These are phyloP conservation scores for Limonomyces culmigenus DNA, from an alignment of 1,284 basidiomycete genomes.

Conservation along the genomic window DNA sequence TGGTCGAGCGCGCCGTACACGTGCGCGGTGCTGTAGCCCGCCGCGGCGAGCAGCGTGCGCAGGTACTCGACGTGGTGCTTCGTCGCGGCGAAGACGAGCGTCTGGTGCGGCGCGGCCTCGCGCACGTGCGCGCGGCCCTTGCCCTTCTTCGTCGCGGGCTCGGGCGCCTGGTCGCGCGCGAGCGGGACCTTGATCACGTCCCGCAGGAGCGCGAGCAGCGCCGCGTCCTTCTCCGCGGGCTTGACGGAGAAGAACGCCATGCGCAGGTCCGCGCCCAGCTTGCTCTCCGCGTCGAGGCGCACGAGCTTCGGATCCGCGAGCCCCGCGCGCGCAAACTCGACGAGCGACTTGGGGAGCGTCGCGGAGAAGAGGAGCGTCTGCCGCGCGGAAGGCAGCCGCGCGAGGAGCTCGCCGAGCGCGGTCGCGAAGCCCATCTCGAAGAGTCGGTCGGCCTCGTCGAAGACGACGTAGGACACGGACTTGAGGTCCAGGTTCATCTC, in stretches of 20 bases:
- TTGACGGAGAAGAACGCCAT: slow-evolving; percentile 94
- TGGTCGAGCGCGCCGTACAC: slow-evolving; percentile 97
- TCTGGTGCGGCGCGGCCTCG: slow-evolving; percentile 66
- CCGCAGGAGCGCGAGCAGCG: slow-evolving; percentile 68
- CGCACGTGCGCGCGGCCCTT: slow-evolving; percentile 35
- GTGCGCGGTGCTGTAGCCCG: slow-evolving; percentile 89
- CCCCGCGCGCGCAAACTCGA: slow-evolving; percentile 96
- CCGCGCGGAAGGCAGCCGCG: slow-evolving; percentile 71
- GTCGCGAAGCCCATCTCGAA: slow-evolving; percentile 98
- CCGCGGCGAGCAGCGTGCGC: slow-evolving; percentile 57
- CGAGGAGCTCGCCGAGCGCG: slow-evolving; percentile 81
- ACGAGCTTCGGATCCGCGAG: slow-evolving; percentile 89
- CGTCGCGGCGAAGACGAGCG: slow-evolving; percentile 92
- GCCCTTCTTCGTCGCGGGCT: slow-evolving; percentile 18
- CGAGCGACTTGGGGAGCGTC: slow-evolving; percentile 87
- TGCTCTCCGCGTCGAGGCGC: slow-evolving; percentile 88
- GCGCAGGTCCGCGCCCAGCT: slow-evolving; percentile 85
- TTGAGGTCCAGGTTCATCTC: slow-evolving; percentile 95
- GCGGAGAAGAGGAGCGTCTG: slow-evolving; percentile 95
- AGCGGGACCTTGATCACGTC: slow-evolving; percentile 79
- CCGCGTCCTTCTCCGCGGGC: slow-evolving; percentile 89
- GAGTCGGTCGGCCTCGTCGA: slow-evolving; percentile 95
- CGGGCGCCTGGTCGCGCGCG: slow-evolving; percentile 10
- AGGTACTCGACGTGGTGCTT: slow-evolving; percentile 99
- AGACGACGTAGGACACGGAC: slow-evolving; percentile 82